Base-by-base conservation (phyloP, 305 asterid species). In the Fraxinus sp. region DNA sequence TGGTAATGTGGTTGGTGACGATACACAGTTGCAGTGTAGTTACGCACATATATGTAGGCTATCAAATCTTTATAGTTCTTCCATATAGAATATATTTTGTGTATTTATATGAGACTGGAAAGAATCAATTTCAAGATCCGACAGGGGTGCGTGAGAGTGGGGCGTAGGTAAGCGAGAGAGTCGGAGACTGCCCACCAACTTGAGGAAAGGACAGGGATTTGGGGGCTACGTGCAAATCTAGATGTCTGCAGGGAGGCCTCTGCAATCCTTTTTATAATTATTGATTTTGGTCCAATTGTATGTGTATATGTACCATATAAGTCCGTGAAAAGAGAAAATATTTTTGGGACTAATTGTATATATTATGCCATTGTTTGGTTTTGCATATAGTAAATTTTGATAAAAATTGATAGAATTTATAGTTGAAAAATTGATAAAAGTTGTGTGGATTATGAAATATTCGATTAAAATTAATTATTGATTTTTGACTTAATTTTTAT, bases 161-260 rank as follows among this genome's bases (percentile, higher is more conserved):
- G 73, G 73, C 33, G n/a, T 64, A 24, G 33, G 73, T 64, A 11
- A 83, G 62, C 80, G 83, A 76, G 8, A 16, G 24, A 52, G 22
- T 4, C 24, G 7, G 87, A 22, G 35, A 85, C 87, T 30, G 68
- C 77, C 26, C 85, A 83, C 80, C 90, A 86, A 83, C 85, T 86
- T 33, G 83, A 84, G 83, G 89, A 88, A 90, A 87, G 37, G 91
- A 90, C 89, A 59, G 49, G 73, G 36, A 72, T 78, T 86, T 49
- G 71, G 73, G 84, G 77, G 64, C 9, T 83, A 80, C 87, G 88
- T 89, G 86, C 49, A 76, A 80, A 77, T 84, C 77, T 81, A 18
- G 85, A 57, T 57, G 35, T 64, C n/a, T 64, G 73, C 73, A 9
- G 73, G 73, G 73, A 75, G 64, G 68, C 49, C 80, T 79, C 72